Evolutionary conservation across 2,329 filamentous ascomycete species (phyloP), one percentile per base, ranked within the genome.

Genomic region (Parascedosporium putredinis): DNA sequence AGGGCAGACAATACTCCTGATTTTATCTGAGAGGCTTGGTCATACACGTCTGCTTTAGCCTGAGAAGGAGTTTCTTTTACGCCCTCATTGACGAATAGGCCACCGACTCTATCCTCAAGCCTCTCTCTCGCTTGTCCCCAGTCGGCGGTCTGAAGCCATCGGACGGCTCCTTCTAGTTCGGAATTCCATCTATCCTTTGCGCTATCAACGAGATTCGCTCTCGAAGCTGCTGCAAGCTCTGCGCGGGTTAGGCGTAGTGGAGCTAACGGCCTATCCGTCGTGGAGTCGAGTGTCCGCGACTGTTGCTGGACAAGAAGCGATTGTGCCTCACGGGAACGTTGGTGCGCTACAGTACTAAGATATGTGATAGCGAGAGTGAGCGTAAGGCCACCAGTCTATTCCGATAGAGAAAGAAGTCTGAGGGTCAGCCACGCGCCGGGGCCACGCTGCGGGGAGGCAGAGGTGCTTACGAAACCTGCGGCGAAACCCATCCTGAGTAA

Each of bases 131-230:
- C 73, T 48, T 73, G 73, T 45, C 71, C 67, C 83, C 83, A 88
- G 62, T 85, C 78, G 53, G 76, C 80, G 29, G 67, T 73, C 65
- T 88, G 79, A 51, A 79, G 76, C 74, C 79, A 83, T 52, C 72
- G 73, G 50, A 85, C 83, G 47, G 83, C 74, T 53, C 73, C 72
- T 62, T 84, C 76, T 31, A 91, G 66, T 65, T 91, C 86, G 47
- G 75, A 66, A 64, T 93, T 91, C 86, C 86, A 91, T 53, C 78
- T 72, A 59, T 86, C 83, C 70, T 91, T 91, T 58, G 83, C 73
- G 31, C 78, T 70, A 61, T 89, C 84, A 49, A 81, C 62, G 46
- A 86, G 68, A 45, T 73, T 72, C 24, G 74, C 72, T 54, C 75
- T 70, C 56, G 77, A 70, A 47, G 75, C 65, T 33, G 71, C 68